Percentiles rank a stretch among this genome's conserved stretches.
Evolutionary conservation across 1,139 yeast species (phyloP).

Genomic region (Pneumocystis murina): DNA sequence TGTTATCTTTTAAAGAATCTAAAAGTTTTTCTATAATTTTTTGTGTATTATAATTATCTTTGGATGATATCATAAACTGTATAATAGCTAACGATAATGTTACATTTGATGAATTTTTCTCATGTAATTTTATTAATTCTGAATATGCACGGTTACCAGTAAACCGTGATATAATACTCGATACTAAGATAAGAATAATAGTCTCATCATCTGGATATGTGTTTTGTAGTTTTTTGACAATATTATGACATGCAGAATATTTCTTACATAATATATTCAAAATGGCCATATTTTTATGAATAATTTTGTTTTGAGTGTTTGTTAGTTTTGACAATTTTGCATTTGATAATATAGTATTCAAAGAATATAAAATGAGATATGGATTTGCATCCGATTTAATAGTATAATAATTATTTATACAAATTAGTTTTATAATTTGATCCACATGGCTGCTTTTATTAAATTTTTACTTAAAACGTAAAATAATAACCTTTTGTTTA

Average conservation of each 20-base stretch:
- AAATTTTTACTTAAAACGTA: constrained; percentile 1
- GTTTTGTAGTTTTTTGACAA: not conserved
- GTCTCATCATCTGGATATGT: not conserved
- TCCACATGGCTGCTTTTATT: not conserved
- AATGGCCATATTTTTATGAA: not conserved
- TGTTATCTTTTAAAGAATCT: constrained; percentile 21
- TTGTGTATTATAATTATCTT: constrained; percentile 33
- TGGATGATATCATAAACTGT: constrained; percentile 29
- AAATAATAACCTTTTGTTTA: not conserved
- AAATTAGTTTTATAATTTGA: not conserved
- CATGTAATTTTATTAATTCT: constrained; percentile 10
- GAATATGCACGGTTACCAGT: constrained; percentile 3
- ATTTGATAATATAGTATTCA: not conserved
- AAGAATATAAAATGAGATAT: not conserved
- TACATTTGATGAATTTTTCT: constrained; percentile 15
- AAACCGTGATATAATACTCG: constrained; percentile 5
- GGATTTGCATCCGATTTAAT: constrained; percentile 4
- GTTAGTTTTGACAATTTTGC: not conserved
- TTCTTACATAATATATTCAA: not conserved
- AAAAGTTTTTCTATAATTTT: constrained; percentile 22
- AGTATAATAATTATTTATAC: constrained; percentile 4
- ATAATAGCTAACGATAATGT: constrained; percentile 26
- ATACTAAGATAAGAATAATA: constrained; percentile 1
- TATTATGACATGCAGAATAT: not conserved
- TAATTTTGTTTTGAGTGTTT: not conserved